A percentile compares a stretch with the other conserved stretches of the same genome.
Conservation (phyloP, 257 asterid genomes). For the Solanum medicagineum region DNA sequence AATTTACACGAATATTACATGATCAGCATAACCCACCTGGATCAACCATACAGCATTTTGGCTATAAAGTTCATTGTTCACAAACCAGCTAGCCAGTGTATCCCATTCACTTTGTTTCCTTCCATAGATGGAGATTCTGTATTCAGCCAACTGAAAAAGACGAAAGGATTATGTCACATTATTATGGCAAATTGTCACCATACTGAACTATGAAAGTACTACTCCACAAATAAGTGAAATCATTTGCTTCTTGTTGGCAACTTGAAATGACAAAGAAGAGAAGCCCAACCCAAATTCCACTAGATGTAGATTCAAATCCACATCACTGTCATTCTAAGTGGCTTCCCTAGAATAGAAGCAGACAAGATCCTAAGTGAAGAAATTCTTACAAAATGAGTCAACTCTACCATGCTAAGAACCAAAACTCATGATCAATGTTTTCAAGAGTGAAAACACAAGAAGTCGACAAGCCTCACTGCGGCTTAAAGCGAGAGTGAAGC, state of each 20-base stretch:
- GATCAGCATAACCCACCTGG: conserved; percentile 43
- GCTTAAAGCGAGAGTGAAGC: background rate
- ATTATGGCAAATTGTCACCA: background rate
- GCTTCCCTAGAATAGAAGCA: background rate
- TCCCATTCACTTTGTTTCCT: conserved; percentile 96
- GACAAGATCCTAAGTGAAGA: background rate
- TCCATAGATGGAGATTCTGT: conserved; percentile 80
- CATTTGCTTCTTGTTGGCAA: background rate
- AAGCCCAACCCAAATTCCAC: background rate
- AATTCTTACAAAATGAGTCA: background rate
- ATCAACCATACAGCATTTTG: conserved; percentile 89
- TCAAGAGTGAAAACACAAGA: background rate
- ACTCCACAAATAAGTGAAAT: background rate
- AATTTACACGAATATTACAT: background rate
- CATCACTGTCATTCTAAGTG: background rate
- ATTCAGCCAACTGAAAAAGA: conserved; percentile 72
- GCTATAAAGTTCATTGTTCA: conserved; percentile 64
- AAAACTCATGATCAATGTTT: background rate
- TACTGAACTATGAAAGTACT: background rate
- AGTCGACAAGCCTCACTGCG: background rate
- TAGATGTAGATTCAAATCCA: background rate
- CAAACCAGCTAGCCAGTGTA: conserved; percentile 88
- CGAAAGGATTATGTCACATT: background rate
- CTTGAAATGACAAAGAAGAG: background rate
- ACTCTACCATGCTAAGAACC: background rate